Percentiles rank a stretch among this genome's conserved stretches.
Evolutionary conservation across 768 basidiomycete species (phyloP).

Genomic region (Mycena crocata): DNA sequence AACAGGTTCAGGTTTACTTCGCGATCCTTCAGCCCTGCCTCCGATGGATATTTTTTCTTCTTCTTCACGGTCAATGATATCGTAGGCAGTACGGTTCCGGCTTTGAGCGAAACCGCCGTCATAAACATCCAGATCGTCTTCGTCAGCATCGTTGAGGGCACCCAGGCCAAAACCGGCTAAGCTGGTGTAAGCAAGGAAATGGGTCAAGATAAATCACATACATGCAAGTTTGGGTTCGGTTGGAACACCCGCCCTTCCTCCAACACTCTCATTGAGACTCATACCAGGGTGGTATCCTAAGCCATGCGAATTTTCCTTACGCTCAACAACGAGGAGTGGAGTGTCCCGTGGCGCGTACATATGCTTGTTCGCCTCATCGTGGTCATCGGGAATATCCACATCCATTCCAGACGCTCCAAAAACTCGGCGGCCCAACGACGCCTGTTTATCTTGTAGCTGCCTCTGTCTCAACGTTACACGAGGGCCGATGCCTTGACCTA

Average conservation of each 20-base stretch:
- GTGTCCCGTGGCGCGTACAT: slow-evolving; percentile 88
- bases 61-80: slow-evolving; percentile 71
- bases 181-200: slow-evolving; percentile 1
- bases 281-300: slow-evolving; percentile 82
- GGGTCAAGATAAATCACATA: slow-evolving; percentile 38
- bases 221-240: slow-evolving; percentile 70
- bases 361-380: slow-evolving; percentile 89
- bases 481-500: slow-evolving; percentile 94
- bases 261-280: slow-evolving; percentile 70
- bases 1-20: slow-evolving; percentile 43
- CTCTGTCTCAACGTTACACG: slow-evolving; percentile 83
- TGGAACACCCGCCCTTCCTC: slow-evolving; percentile 43
- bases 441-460: slow-evolving; percentile 74
- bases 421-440: slow-evolving; percentile 46
- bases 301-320: slow-evolving; percentile 85
- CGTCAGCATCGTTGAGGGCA: slow-evolving; percentile 92
- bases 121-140: slow-evolving; percentile 91
- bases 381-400: slow-evolving; percentile 62
- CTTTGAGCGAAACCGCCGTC: slow-evolving; percentile 56
- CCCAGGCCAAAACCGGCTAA: slow-evolving; percentile 90
- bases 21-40: slow-evolving; percentile 35
- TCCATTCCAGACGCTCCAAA: slow-evolving; percentile 42
- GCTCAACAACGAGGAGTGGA: slow-evolving; percentile 65
- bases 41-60: slow-evolving; percentile 66
- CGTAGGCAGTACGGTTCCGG: slow-evolving; percentile 71